phyloP scores from a whole-genome alignment of 129 eudicot genomes.

The Flaveria sonorensis region DNA sequence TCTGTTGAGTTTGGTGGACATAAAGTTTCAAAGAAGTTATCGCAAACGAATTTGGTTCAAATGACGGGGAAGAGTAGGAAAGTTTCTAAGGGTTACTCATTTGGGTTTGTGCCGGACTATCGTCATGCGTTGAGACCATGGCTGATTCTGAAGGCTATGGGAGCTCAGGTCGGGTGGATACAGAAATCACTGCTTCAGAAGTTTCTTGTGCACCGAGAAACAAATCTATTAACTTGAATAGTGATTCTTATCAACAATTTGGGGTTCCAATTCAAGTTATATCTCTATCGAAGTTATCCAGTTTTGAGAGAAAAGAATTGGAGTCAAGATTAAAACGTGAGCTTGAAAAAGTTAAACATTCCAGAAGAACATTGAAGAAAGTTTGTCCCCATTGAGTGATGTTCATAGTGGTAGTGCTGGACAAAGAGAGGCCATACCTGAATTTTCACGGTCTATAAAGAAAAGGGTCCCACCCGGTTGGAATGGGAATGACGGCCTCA shows the following conservation, averaged over 20 bases:
- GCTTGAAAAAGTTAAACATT: conserved; percentile 59
- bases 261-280: conserved; percentile 60
- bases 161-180: conserved; percentile 61
- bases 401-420: conserved; percentile 60
- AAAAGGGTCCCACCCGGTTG: conserved; percentile 45
- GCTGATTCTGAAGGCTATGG: conserved; percentile 82
- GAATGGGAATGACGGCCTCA: conserved; percentile 42
- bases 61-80: conserved; percentile 83
- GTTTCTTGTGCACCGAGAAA: conserved; percentile 58
- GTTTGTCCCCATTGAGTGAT: conserved; percentile 49
- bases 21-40: conserved; percentile 43
- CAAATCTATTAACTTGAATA: conserved; percentile 48
- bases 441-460: conserved; percentile 34
- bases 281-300: conserved; percentile 57
- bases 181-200: conserved; percentile 54
- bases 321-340: conserved; percentile 57
- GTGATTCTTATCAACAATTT: conserved; percentile 43
- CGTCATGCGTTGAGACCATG: conserved; percentile 70
- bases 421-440: conserved; percentile 43
- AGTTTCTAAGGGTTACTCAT: conserved; percentile 52
- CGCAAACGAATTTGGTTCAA: conserved; percentile 25
- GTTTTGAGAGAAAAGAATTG: conserved; percentile 61
- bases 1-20: conserved; percentile 59
- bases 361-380: conserved; percentile 51
- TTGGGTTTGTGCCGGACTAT: conserved; percentile 65